Percentiles rank a stretch among this genome's conserved stretches.
phyloP scores from a whole-genome alignment of 2,329 filamentous ascomycete species.

The Aspergillus bombycis region DNA sequence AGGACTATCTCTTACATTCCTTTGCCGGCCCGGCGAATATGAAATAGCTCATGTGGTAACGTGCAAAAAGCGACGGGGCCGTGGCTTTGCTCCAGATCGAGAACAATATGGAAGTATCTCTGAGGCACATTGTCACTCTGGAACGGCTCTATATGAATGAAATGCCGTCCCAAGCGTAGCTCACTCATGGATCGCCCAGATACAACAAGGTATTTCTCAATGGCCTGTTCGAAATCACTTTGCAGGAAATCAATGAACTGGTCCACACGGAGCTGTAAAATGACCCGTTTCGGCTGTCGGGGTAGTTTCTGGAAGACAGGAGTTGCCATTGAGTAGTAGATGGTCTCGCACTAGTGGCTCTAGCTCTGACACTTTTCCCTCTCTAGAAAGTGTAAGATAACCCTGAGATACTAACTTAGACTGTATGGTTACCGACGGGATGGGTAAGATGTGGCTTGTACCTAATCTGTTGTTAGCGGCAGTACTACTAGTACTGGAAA shows the following conservation, averaged over 20 bases:
- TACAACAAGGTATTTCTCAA: neutral
- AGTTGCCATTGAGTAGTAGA: neutral
- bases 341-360: neutral
- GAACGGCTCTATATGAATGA: neutral
- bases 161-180: neutral
- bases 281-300: neutral
- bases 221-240: neutral
- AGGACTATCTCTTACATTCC: neutral
- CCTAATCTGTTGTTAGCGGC: neutral
- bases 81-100: neutral
- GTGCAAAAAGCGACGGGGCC: neutral
- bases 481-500: neutral
- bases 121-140: slow-evolving; percentile 1
- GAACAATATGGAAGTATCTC: slow-evolving; percentile 3
- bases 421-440: neutral
- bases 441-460: neutral
- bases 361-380: neutral
- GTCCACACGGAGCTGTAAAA: neutral
- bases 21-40: neutral
- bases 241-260: neutral
- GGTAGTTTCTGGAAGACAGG: neutral
- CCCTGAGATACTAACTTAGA: neutral
- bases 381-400: neutral
- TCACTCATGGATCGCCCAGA: neutral
- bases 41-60: neutral